These are phyloP conservation scores for Seiridium cupressi DNA, from an alignment of 2,329 filamentous ascomycete species.

Conservation along the genomic window DNA sequence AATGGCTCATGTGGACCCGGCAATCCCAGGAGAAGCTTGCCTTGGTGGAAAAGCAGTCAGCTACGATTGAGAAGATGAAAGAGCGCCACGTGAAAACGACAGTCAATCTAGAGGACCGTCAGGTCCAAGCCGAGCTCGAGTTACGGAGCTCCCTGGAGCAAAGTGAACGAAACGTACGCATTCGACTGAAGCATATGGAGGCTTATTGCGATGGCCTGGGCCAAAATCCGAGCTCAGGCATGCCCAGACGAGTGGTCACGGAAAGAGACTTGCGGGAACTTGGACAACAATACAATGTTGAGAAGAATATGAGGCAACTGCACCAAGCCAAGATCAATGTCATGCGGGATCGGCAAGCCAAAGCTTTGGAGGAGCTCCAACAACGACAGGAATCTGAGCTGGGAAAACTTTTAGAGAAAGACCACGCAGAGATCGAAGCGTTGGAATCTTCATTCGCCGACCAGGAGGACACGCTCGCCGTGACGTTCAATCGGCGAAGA, in stretches of 20 bases:
- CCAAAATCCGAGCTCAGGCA: constrained; percentile 31
- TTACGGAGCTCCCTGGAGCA: constrained; percentile 52
- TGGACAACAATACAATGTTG: constrained; percentile 58
- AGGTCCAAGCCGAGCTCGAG: constrained; percentile 63
- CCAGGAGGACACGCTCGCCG: constrained; percentile 48
- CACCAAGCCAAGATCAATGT: constrained; percentile 63
- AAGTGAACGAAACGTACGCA: constrained; percentile 53
- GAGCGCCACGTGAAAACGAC: constrained; percentile 53
- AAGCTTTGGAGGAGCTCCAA: constrained; percentile 58
- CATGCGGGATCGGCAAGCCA: constrained; percentile 62
- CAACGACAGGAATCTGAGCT: constrained; percentile 54
- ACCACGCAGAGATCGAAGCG: constrained; percentile 45
- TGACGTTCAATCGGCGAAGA: constrained; percentile 44
- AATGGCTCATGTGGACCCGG: constrained; percentile 47
- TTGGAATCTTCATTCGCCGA: constrained; percentile 44
- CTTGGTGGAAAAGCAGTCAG: constrained; percentile 45
- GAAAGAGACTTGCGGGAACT: constrained; percentile 58
- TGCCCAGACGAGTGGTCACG: constrained; percentile 54
- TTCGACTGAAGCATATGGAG: constrained; percentile 64
- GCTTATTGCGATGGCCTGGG: constrained; percentile 60
- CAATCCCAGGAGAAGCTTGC: constrained; percentile 47
- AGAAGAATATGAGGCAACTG: constrained; percentile 57
- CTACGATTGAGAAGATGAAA: constrained; percentile 49
- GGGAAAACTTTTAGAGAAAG: constrained; percentile 41
- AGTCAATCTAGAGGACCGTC: constrained; percentile 57